Evolutionary conservation across 208 protist species (phyloP).

Genomic region (Wallacemonas sp.): DNA sequence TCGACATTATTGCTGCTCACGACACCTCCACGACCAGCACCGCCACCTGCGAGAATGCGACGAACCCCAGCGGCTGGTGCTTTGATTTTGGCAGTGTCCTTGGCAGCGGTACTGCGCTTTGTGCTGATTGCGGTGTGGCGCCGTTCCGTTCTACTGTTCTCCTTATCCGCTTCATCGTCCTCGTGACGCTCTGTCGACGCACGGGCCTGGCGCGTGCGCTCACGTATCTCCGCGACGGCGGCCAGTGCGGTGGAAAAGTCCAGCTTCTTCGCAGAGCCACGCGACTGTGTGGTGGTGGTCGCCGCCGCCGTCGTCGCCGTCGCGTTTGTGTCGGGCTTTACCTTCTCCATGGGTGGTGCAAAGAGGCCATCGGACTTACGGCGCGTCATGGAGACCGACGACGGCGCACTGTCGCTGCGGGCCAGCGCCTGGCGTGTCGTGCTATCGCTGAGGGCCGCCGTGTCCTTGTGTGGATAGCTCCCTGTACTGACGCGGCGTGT

Average conservation of each 20-base stretch:
- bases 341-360: neutral
- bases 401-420: neutral
- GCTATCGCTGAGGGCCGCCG: no score
- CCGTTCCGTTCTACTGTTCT: constrained; percentile 4
- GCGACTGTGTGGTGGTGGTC: neutral
- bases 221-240: constrained; percentile 39
- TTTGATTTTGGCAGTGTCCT: neutral
- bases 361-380: constrained; percentile 8
- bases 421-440: no score
- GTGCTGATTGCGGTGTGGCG: neutral
- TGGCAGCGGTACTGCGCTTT: neutral
- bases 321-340: neutral
- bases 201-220: constrained; percentile 23
- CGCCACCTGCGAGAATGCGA: no score
- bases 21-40: no score
- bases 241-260: constrained; percentile 44
- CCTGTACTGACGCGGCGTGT: neutral
- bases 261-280: constrained; percentile 22
- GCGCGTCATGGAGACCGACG: constrained; percentile 2
- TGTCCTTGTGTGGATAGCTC: no score
- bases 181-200: constrained; percentile 8
- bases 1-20: neutral
- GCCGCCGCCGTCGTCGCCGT: neutral
- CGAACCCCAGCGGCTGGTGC: no score
- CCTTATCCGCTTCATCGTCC: constrained; percentile 18